phyloP scores from a whole-genome alignment of 257 asterid species.

The Ophiorrhiza pumila region DNA sequence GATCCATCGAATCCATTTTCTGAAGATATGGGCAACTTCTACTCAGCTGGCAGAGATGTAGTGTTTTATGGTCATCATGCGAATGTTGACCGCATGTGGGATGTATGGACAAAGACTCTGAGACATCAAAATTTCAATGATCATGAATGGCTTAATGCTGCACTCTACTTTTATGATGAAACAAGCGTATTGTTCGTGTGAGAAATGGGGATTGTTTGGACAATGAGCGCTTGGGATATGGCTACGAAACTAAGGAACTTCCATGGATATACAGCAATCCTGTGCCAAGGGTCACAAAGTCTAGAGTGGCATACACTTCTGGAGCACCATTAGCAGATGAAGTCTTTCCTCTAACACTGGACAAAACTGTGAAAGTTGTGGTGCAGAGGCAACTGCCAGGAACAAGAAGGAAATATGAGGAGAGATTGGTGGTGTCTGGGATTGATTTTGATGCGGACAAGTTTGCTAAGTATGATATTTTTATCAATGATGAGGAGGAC shows the following conservation, averaged over 20 bases:
- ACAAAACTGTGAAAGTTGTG: neutral
- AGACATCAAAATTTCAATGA: slow-evolving; percentile 23
- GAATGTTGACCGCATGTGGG: slow-evolving; percentile 71
- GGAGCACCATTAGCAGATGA: slow-evolving; percentile 19
- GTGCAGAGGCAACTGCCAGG: slow-evolving; percentile 6
- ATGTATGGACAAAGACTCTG: slow-evolving; percentile 36
- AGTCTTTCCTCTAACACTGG: neutral
- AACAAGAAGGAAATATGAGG: slow-evolving; percentile 7
- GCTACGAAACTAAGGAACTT: slow-evolving; percentile 30
- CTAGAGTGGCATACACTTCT: slow-evolving; percentile 4
- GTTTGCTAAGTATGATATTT: slow-evolving; percentile 19
- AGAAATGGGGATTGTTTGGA: slow-evolving; percentile 34
- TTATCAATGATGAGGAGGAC: slow-evolving; percentile 19
- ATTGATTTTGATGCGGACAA: slow-evolving; percentile 8
- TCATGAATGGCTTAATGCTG: slow-evolving; percentile 44
- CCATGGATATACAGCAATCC: slow-evolving; percentile 50
- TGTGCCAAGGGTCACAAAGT: slow-evolving; percentile 15
- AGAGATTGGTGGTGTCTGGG: slow-evolving; percentile 11
- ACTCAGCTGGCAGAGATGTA: slow-evolving; percentile 31
- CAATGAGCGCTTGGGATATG: slow-evolving; percentile 34
- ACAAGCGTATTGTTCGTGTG: slow-evolving; percentile 39
- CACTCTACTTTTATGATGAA: slow-evolving; percentile 50
- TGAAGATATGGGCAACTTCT: slow-evolving; percentile 15
- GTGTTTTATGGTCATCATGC: slow-evolving; percentile 62
- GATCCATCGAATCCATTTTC: slow-evolving; percentile 10